Percentiles rank a stretch among this genome's conserved stretches.
Evolutionary conservation across 805 yeast species (phyloP).

Genomic region (Schwanniomyces yamadae): DNA sequence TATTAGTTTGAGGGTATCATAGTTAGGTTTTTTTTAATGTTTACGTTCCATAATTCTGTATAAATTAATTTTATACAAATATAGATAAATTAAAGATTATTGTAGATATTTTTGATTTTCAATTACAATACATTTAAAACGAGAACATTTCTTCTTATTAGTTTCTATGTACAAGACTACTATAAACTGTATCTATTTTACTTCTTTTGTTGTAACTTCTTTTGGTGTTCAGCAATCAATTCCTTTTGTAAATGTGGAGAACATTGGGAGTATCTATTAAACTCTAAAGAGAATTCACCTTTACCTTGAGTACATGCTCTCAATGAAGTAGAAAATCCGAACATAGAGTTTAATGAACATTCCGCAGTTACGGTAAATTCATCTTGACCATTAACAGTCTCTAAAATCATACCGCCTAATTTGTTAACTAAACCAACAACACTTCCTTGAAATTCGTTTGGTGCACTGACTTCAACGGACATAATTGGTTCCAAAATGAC

Average conservation of each 20-base stretch:
- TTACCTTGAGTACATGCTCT: constrained; percentile 98
- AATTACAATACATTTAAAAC: not conserved
- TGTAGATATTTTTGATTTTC: constrained; percentile 6
- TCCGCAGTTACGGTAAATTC: constrained; percentile 93
- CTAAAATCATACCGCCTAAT: constrained; percentile 86
- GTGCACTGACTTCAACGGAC: constrained; percentile 91
- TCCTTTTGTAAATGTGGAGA: constrained; percentile 88
- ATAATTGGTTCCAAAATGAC: constrained; percentile 94
- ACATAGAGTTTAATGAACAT: constrained; percentile 94
- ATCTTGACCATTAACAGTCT: constrained; percentile 90
- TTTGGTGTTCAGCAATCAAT: constrained; percentile 75
- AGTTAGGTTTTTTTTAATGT: constrained; percentile 28
- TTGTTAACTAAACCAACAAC: constrained; percentile 91
- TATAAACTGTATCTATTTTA: constrained; percentile 4
- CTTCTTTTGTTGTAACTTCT: constrained; percentile 17
- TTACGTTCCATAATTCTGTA: constrained; percentile 23
- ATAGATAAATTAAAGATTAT: constrained; percentile 6
- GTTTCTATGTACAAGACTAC: constrained; percentile 12
- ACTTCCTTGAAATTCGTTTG: constrained; percentile 92
- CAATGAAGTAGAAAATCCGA: constrained; percentile 91
- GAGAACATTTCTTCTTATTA: not conserved
- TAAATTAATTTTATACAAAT: constrained; percentile 8
- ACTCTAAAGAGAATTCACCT: constrained; percentile 96
- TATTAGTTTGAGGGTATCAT: constrained; percentile 24
- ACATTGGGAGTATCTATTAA: constrained; percentile 87